Evolutionary conservation across 805 yeast species (phyloP), one percentile per base, ranked within the genome.

Genomic region (Spathaspora passalidarum): DNA sequence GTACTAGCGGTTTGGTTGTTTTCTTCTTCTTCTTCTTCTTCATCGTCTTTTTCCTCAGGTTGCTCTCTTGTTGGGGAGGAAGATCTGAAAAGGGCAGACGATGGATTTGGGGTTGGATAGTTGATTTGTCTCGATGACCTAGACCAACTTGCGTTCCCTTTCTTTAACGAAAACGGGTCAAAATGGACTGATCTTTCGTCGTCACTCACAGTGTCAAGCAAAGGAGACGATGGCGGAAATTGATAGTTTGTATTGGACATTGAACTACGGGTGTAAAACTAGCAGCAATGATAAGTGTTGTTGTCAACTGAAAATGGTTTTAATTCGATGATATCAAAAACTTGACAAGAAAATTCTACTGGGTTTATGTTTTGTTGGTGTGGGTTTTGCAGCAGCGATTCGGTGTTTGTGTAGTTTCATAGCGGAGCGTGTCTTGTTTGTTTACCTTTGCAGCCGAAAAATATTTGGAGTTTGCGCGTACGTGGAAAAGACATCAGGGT

Each of bases 81-180:
- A 3, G 74, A 68, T 39, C 76, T 56, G 10, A 71, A 73, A 20
- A 59, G 40, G 8, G 73, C 57, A 1, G 77, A 72, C 2, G 89
- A 83, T 0, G 92, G 90, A 52, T 81, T 78, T 17, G 92, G 92
- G 1, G 90, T 84, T 10, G 88, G 88, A 54, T 81, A 38, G 55
- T 63, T 46, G 55, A 41, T 44, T 14, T 43, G 23, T 41, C 50
- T 26, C 19, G 44, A 34, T 40, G 18, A 29, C 38, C 40, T 45
- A 25, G 42, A 25, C 13, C 16, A 10, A 19, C 38, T 35, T 17
- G 19, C 20, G n/a, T 25, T 34, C 35, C 10, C 16, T 38, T 38
- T 16, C 21, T 37, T 43, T 16, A 37, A 32, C 16, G 47, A 35
- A 32, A 47, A 46, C 19, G 49, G 49, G 26, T 46, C 52, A 8